Conservation (phyloP, 148 eudicot species). For the Euryodendron excelsum region DNA sequence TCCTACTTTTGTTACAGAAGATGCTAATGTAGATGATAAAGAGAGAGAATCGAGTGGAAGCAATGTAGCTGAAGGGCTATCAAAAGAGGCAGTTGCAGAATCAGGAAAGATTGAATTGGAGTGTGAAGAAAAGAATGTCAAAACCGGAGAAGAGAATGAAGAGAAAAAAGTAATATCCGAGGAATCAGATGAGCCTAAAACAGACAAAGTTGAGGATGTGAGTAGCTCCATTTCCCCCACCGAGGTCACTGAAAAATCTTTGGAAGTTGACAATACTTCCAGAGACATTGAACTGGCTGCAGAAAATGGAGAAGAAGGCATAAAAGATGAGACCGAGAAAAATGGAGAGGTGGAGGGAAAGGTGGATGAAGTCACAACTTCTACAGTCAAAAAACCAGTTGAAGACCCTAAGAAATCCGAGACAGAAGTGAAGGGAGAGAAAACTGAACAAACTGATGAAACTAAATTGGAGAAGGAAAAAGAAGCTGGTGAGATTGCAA, state of each 20-base stretch:
- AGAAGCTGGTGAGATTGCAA: slow-evolving; percentile 19
- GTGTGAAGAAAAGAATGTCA: slow-evolving; percentile 4
- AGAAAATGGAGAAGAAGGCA: slow-evolving; percentile 21
- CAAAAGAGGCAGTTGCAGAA: slow-evolving; percentile 15
- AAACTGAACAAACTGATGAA: slow-evolving; percentile 25
- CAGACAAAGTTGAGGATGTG: slow-evolving; percentile 20
- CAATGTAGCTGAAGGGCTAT: slow-evolving; percentile 3
- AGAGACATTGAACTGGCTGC: slow-evolving; percentile 45
- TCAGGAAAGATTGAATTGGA: background rate
- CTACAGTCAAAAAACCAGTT: slow-evolving; percentile 11
- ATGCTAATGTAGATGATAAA: slow-evolving; percentile 2
- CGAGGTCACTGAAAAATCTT: slow-evolving; percentile 34
- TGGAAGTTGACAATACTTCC: slow-evolving; percentile 33
- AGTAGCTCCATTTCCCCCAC: slow-evolving; percentile 10
- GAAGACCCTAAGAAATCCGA: slow-evolving; percentile 27
- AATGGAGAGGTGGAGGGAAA: slow-evolving; percentile 31
- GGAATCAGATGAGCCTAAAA: slow-evolving; percentile 25
- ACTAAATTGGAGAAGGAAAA: slow-evolving; percentile 25
- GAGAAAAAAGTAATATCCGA: slow-evolving; percentile 29
- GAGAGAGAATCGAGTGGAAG: slow-evolving; percentile 17
- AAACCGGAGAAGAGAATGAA: slow-evolving; percentile 23
- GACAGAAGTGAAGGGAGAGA: slow-evolving; percentile 23
- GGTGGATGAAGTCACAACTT: slow-evolving; percentile 15
- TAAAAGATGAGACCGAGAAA: slow-evolving; percentile 27
- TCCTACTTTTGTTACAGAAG: slow-evolving; percentile 12